These are phyloP conservation scores for Pseudogymnoascus sp. DNA, from an alignment of 2,329 filamentous ascomycete species.

Conservation along the genomic window DNA sequence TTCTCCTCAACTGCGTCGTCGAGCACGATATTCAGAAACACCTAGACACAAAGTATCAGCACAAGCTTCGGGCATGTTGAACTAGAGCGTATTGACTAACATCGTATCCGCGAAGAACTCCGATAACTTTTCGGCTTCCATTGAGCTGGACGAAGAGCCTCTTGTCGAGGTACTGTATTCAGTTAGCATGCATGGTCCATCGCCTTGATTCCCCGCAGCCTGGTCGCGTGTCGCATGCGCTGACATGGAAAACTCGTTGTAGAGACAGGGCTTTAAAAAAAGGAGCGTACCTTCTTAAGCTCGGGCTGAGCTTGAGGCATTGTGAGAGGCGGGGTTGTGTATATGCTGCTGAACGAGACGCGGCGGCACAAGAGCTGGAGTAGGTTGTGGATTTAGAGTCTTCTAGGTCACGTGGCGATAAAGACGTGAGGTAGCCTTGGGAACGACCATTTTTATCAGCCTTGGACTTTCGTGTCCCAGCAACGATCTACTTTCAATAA, in stretches of 20 bases:
- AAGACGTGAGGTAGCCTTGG: slow-evolving; percentile 1
- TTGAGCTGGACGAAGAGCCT: slow-evolving; percentile 95
- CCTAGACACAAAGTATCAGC: slow-evolving; percentile 43
- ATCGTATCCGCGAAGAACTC: slow-evolving; percentile 91
- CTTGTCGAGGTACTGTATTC: slow-evolving; percentile 90
- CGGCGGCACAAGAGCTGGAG: slow-evolving; percentile 5
- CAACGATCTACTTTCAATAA: background rate
- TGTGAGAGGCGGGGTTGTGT: slow-evolving; percentile 24
- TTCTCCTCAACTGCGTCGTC: slow-evolving; percentile 97
- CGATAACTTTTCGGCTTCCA: slow-evolving; percentile 94
- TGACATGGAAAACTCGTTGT: background rate
- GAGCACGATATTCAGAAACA: slow-evolving; percentile 95
- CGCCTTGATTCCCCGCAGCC: background rate
- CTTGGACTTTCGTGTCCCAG: background rate
- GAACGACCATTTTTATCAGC: slow-evolving; percentile 4
- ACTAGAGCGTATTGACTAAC: slow-evolving; percentile 39
- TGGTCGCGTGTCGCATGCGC: slow-evolving; percentile 7
- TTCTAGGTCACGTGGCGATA: slow-evolving; percentile 24
- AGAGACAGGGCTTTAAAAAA: slow-evolving; percentile 11
- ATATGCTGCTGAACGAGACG: slow-evolving; percentile 6
- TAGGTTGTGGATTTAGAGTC: slow-evolving; percentile 6
- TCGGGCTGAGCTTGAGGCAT: slow-evolving; percentile 99
- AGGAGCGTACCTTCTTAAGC: slow-evolving; percentile 76
- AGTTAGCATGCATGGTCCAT: slow-evolving; percentile 13
- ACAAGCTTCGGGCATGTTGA: background rate